Evolutionary conservation across 345 rosid species (phyloP).

Genomic region (thale cress (Arabidopsis thaliana)): TAIR10.1 NC_003070.9:6933001-6933500

Average conservation of each 20-base stretch:
- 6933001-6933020: not conserved
- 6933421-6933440: constrained; percentile 10
- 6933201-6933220: constrained; percentile 67
- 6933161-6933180: constrained; percentile 43
- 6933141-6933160: constrained; percentile 1
- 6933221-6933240: constrained; percentile 53
- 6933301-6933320: constrained; percentile 50
- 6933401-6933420: constrained; percentile 45
- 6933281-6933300: constrained; percentile 64
- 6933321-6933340: constrained; percentile 59
- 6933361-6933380: constrained; percentile 49
- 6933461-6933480: not conserved
- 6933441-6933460: not conserved
- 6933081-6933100: not conserved
- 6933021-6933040: constrained; percentile 28
- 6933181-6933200: constrained; percentile 49
- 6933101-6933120: constrained; percentile 9
- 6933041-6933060: constrained; percentile 35
- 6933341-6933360: constrained; percentile 54
- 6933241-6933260: constrained; percentile 70
- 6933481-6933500: constrained; percentile 52
- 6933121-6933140: constrained; percentile 21
- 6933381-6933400: not conserved
- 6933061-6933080: constrained; percentile 24
- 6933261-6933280: constrained; percentile 61